phyloP scores from a whole-genome alignment of 768 basidiomycete species.

The Dentipellis fragilis region DNA sequence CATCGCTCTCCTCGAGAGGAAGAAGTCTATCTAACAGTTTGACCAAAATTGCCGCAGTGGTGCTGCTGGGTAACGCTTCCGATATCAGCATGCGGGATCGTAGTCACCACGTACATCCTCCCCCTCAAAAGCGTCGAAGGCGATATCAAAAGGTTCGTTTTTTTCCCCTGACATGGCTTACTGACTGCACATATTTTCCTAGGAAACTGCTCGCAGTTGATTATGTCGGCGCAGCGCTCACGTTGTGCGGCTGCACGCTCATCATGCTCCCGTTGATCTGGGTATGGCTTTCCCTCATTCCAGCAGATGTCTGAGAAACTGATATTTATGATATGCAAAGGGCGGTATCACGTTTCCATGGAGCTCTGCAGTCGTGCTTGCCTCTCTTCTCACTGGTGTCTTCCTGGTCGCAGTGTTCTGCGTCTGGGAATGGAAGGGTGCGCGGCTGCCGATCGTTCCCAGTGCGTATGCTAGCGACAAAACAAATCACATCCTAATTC shows the following conservation, averaged over 20 bases:
- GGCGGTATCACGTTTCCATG: not conserved
- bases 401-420: constrained; percentile 48
- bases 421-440: constrained; percentile 64
- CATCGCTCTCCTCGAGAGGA: not conserved
- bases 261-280: constrained; percentile 66
- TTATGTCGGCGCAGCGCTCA: constrained; percentile 49
- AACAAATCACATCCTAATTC: not conserved
- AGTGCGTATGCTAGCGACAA: constrained; percentile 27
- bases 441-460: constrained; percentile 62
- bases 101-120: constrained; percentile 49
- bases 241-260: constrained; percentile 49
- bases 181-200: not conserved
- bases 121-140: constrained; percentile 65
- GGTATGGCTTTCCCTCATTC: constrained; percentile 43
- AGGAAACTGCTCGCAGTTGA: constrained; percentile 61
- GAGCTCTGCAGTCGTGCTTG: not conserved
- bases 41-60: constrained; percentile 33
- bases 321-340: not conserved
- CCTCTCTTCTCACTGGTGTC: constrained; percentile 15
- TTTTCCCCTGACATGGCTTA: not conserved
- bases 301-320: not conserved
- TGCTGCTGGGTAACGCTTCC: constrained; percentile 71
- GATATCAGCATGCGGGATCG: constrained; percentile 39
- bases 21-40: not conserved
- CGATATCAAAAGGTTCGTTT: constrained; percentile 35